Base-by-base conservation (phyloP, 768 basidiomycete genomes). In the Panaeolus cyanescens region DNA sequence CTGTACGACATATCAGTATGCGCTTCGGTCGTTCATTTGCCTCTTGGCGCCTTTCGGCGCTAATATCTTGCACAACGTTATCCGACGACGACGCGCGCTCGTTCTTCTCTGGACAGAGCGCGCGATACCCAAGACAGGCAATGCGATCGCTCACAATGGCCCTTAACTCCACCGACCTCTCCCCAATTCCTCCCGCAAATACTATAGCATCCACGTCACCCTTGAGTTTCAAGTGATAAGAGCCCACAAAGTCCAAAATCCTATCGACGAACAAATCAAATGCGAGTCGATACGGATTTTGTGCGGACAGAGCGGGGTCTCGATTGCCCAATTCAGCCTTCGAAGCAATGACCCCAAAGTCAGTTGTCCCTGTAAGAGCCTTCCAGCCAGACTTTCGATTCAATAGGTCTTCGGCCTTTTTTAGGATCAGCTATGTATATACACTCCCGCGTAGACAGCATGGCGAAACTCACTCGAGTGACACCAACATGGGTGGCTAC, bases 181-280 rank as follows among this genome's bases (percentile, higher is more conserved):
- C 95, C 0, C 95, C 95, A 56, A 97, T 93, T 0, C 94, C 94
- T 3, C 95, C 94, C 0, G 91, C 82, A 71, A 96, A 95, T 12
- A 95, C 91, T 39, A 96, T 68, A 1, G 89, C 93, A 70, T 95
- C 90, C 10, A 95, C 83, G 25, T 79, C 62, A 15, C 84, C 84
- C 32, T 79, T 80, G 22, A 95, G 83, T 70, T 91, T 89, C 65
- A 93, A 76, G 65, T 88, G 85, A 71, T 93, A 95, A 53, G 86
- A 81, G 5, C 90, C 93, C 50, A 93, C 72, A 64, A 79, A 93
- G 66, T 88, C 81, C 59, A 92, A 67, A 53, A 96, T 80, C 19
- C 93, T 79, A 72, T 96, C 93, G 9, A 89, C 77, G 67, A 95
- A 85, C 32, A 95, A 72, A n/a, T 88, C 80, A 68, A 93, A 94